phyloP scores from a whole-genome alignment of 225 moss, liverwort and hornwort genomes.

The Marchantia paleacea region DNA sequence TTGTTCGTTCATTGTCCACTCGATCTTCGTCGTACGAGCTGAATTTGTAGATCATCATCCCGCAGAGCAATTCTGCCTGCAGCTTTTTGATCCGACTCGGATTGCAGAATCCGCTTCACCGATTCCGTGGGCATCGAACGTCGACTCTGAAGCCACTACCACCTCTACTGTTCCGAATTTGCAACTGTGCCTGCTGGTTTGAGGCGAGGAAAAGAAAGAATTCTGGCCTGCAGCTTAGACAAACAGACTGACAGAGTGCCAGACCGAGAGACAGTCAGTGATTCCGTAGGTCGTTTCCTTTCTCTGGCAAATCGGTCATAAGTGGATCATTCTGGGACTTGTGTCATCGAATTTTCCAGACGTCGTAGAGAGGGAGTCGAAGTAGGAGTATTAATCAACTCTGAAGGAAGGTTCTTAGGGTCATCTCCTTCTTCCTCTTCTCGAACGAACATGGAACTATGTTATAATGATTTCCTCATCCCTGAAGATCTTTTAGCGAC shows the following conservation, averaged over 20 bases:
- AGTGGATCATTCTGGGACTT: neutral
- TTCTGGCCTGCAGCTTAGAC: too few species aligned
- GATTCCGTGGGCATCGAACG: neutral
- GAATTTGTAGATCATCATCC: neutral
- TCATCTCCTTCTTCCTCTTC: neutral
- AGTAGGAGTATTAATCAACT: neutral
- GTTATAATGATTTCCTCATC: conserved; percentile 23
- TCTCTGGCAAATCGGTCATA: neutral
- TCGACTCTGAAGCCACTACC: neutral
- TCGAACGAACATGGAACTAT: conserved; percentile 8
- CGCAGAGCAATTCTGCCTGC: neutral
- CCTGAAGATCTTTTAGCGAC: conserved; percentile 19
- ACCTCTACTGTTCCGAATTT: neutral
- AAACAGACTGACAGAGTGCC: too few species aligned
- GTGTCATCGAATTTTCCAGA: neutral
- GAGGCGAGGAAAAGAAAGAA: neutral
- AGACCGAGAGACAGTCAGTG: neutral
- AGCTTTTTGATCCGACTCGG: neutral
- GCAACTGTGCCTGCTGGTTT: neutral
- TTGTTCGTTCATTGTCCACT: neutral
- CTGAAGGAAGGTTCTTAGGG: neutral
- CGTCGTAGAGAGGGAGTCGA: neutral
- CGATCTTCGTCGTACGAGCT: neutral
- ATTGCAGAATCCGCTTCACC: neutral
- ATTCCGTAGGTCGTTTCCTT: neutral